phyloP scores from a whole-genome alignment of 108 stramenopile species.

The Craspedostauros australis region DNA sequence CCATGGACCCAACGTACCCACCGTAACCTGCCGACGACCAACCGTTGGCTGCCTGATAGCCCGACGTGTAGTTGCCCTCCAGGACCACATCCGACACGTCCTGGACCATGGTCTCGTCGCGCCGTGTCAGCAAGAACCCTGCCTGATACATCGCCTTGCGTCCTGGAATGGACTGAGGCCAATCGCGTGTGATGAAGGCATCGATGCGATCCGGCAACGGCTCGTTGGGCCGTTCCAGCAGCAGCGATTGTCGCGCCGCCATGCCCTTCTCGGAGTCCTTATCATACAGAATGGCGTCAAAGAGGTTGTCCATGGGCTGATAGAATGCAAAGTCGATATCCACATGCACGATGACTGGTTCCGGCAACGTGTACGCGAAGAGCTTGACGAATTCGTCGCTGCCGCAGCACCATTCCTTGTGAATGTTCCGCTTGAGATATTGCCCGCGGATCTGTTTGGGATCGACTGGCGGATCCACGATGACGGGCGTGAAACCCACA shows the following conservation, averaged over 20 bases:
- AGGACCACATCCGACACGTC: slow-evolving; percentile 29
- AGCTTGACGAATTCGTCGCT: slow-evolving; percentile 28
- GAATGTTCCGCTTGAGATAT: slow-evolving; percentile 8
- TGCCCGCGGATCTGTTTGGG: slow-evolving; percentile 25
- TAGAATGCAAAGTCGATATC: slow-evolving; percentile 29
- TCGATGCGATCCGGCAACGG: slow-evolving; percentile 35
- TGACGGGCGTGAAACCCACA: slow-evolving; percentile 20
- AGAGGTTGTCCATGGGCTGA: slow-evolving; percentile 45
- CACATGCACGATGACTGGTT: slow-evolving; percentile 9
- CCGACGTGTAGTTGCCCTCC: slow-evolving; percentile 15
- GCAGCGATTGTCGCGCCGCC: slow-evolving; percentile 16
- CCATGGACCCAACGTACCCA: slow-evolving; percentile 49
- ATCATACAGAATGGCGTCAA: slow-evolving; percentile 37
- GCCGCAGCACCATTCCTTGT: slow-evolving; percentile 15
- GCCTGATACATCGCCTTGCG: slow-evolving; percentile 32
- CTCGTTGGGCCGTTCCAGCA: slow-evolving; percentile 28
- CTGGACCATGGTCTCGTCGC: slow-evolving; percentile 18
- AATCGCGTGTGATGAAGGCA: slow-evolving; percentile 48
- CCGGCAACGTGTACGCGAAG: slow-evolving; percentile 4
- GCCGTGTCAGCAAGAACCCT: slow-evolving; percentile 33
- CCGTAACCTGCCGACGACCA: slow-evolving; percentile 40
- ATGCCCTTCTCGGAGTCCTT: slow-evolving; percentile 8
- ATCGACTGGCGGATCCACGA: slow-evolving; percentile 25
- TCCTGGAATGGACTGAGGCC: slow-evolving; percentile 34
- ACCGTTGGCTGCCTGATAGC: too few relatives aligned